Evolutionary conservation across 176 grass and related monocot genomes (phyloP).

Genomic region (Ensete glaucum): DNA sequence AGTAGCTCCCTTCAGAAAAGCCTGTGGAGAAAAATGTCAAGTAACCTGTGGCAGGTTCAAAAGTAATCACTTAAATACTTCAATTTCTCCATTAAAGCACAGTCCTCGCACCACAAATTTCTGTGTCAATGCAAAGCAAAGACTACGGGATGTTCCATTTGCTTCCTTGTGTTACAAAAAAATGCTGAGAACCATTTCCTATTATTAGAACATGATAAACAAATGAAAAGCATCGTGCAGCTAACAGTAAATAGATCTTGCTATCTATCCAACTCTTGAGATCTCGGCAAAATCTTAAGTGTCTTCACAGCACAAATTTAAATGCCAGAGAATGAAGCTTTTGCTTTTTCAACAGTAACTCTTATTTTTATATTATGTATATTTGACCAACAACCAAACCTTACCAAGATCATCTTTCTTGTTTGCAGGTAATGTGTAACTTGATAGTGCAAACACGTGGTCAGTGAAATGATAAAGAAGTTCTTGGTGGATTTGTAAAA

Average conservation of each 20-base stretch:
- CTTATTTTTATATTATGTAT: too few relatives aligned
- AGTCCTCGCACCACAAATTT: background rate
- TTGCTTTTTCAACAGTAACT: too few relatives aligned
- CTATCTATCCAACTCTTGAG: background rate
- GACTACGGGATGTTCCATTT: background rate
- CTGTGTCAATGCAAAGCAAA: background rate
- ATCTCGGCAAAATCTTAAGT: too few relatives aligned
- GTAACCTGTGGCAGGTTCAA: constrained; percentile 83
- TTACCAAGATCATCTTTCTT: too few relatives aligned
- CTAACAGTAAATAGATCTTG: background rate
- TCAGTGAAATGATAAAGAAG: too few relatives aligned
- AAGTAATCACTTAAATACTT: constrained; percentile 62
- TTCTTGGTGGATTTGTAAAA: too few relatives aligned
- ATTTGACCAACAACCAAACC: too few relatives aligned
- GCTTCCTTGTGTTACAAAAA: background rate
- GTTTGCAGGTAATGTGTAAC: too few relatives aligned
- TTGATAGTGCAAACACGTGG: too few relatives aligned
- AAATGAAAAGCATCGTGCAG: background rate
- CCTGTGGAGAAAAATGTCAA: constrained; percentile 99
- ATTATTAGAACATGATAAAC: background rate
- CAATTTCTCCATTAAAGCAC: constrained; percentile 33
- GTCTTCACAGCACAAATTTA: too few relatives aligned
- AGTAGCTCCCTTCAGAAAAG: constrained; percentile 88
- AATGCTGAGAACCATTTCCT: background rate
- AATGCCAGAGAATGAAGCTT: too few relatives aligned